A percentile compares a stretch with the other conserved stretches of the same genome.
Evolutionary conservation across 2,329 filamentous ascomycete species (phyloP).

Genomic region (Pezicula carpinea): DNA sequence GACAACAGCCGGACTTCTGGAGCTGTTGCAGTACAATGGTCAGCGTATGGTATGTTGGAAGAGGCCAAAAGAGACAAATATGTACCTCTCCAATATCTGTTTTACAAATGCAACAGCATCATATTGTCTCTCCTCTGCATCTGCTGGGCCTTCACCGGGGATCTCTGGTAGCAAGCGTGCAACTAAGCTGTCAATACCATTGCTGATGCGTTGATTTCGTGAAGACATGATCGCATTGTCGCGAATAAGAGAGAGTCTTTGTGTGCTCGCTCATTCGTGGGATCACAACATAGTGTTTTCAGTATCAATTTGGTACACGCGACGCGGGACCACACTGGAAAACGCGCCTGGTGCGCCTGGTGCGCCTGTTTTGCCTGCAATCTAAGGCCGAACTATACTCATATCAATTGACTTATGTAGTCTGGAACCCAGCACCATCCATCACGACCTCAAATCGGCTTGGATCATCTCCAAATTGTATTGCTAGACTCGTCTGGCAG

Average conservation of each 20-base stretch:
- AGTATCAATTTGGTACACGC: not conserved
- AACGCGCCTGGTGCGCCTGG: not conserved
- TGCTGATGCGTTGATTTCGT: constrained; percentile 60
- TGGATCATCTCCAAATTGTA: constrained; percentile 18
- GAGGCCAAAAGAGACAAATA: not conserved
- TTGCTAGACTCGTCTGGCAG: constrained; percentile 18
- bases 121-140: constrained; percentile 64
- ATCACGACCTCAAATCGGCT: constrained; percentile 9
- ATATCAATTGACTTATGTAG: not conserved
- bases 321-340: not conserved
- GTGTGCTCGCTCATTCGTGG: not conserved
- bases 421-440: constrained; percentile 11
- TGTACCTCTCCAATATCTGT: constrained; percentile 37
- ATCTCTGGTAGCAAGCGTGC: constrained; percentile 66
- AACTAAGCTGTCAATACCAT: constrained; percentile 75
- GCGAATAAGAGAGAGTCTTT: constrained; percentile 5
- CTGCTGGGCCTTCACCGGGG: constrained; percentile 61
- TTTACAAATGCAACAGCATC: constrained; percentile 48
- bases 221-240: constrained; percentile 30
- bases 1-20: constrained; percentile 26
- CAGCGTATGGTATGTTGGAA: not conserved
- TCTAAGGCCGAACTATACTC: constrained; percentile 1
- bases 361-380: not conserved
- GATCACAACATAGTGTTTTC: not conserved
- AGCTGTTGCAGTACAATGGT: constrained; percentile 11